Evolutionary conservation across 2,329 filamentous ascomycete genomes (phyloP).

Genomic region (Beauveria bassiana): DNA sequence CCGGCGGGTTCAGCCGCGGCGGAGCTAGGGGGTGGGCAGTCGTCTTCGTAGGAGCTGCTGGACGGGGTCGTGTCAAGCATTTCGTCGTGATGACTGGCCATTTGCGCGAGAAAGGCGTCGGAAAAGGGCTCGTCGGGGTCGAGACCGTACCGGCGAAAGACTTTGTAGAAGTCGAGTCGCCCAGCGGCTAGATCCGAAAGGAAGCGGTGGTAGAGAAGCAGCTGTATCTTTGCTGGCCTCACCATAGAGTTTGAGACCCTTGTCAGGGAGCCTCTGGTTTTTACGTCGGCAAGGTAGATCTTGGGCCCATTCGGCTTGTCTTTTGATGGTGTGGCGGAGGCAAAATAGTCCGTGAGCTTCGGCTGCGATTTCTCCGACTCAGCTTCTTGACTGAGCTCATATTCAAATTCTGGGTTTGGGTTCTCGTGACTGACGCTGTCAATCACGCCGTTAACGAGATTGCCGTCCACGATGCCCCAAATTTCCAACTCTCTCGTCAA

Average conservation of each 20-base stretch:
- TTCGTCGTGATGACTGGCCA: conserved; percentile 61
- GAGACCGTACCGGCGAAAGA: conserved; percentile 67
- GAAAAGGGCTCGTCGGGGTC: conserved; percentile 61
- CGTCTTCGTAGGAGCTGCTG: conserved; percentile 22
- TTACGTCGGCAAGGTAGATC: conserved; percentile 80
- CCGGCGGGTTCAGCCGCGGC: conserved; percentile 19
- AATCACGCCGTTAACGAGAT: conserved; percentile 83
- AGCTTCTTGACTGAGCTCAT: conserved; percentile 37
- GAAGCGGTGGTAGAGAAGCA: conserved; percentile 83
- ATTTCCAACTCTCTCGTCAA: conserved; percentile 71
- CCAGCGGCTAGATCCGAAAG: conserved; percentile 68
- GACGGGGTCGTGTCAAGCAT: conserved; percentile 44
- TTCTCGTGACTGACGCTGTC: conserved; percentile 75
- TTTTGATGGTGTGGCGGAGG: conserved; percentile 15
- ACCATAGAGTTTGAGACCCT: conserved; percentile 61
- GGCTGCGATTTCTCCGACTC: conserved; percentile 24
- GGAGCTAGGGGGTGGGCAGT: neutral
- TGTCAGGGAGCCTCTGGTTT: conserved; percentile 63
- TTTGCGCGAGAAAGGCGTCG: conserved; percentile 68
- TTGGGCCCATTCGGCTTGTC: conserved; percentile 18
- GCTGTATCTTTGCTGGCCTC: conserved; percentile 73
- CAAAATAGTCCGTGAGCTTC: conserved; percentile 35
- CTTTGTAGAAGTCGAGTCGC: conserved; percentile 57
- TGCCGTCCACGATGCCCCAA: conserved; percentile 76
- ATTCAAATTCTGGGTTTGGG: conserved; percentile 64